Base-by-base conservation (phyloP, 805 yeast genomes). In the Starmera quercuum region DNA sequence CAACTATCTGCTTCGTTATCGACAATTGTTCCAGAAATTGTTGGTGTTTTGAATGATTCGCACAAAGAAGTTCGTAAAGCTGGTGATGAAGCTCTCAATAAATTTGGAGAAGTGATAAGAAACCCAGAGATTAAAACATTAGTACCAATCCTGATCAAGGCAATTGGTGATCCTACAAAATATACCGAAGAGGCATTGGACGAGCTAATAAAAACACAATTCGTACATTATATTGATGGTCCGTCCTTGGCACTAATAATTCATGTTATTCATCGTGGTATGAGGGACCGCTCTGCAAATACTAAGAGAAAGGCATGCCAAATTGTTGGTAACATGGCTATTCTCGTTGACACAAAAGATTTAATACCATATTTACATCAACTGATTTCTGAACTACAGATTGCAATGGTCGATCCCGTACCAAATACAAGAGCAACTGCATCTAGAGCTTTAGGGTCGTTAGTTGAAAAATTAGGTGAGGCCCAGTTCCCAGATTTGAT, bases 321-420 rank as follows among this genome's bases (percentile, higher is more conserved):
- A 60, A 90, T 92, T 66, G 97, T 92, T 20, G 99, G 99, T 42
- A 92, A 92, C 53, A 92, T 92, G 97, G 87, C 97, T 2, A 86
- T 92, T 54, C 68, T 92, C 49, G 96, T 95, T 13, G 97, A 90
- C 49, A 68, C 85, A 13, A 75, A 73, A 45, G 98, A 92, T 56
- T 67, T 92, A 39, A 59, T 75, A 33, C 97, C 96, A 18, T 92
- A 92, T 59, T 64, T 92, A 49, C 72, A 77, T 16, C 74, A 77
- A 28, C 67, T 92, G 46, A 80, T 90, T 29, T 68, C 76, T 9
- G 96, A 87, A 47, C 72, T 92, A 39, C 95, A 92, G 56, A 68
- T 73, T 28, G 95, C 97, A 6, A 90, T 92, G 95, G 96, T 94
- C 32, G 99, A 92, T 48, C 98, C 98, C 2, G 98, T 92, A 33